These are phyloP conservation scores for Actinomucor elegans DNA, from an alignment of 371 early-diverging fungal genomes.

Conservation along the genomic window DNA sequence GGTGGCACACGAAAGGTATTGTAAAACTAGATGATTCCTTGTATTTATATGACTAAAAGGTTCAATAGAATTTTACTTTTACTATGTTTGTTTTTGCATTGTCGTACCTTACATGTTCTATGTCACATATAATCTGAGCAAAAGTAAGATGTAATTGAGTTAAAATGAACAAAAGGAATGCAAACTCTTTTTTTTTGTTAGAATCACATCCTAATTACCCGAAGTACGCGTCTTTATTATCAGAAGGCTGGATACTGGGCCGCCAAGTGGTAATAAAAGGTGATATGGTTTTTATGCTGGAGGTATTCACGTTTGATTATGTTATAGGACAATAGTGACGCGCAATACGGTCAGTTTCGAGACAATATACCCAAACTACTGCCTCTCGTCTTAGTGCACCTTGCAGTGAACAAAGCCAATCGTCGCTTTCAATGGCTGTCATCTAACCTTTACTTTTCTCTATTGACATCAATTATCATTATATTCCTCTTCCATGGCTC, in stretches of 20 bases:
- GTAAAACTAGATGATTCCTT: neutral
- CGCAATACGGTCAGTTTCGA: conserved; percentile 81
- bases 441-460: conserved; percentile 37
- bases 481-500: conserved; percentile 54
- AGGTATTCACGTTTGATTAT: too few relatives aligned
- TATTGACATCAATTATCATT: conserved; percentile 64
- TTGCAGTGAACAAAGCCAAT: conserved; percentile 49
- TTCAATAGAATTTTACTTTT: conserved; percentile 68
- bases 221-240: conserved; percentile 50
- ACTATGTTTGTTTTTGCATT: conserved; percentile 61
- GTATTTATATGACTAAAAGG: too few relatives aligned
- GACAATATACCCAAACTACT: conserved; percentile 68
- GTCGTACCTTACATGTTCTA: conserved; percentile 69
- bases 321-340: conserved; percentile 80
- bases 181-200: conserved; percentile 32
- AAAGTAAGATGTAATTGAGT: conserved; percentile 33
- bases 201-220: conserved; percentile 58
- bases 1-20: conserved; percentile 41
- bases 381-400: conserved; percentile 49
- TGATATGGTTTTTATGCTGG: neutral
- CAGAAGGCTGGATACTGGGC: conserved; percentile 69
- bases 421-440: conserved; percentile 13
- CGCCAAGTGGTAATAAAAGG: conserved; percentile 43
- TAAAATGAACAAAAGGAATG: too few relatives aligned
- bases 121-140: conserved; percentile 59